Percentiles rank a stretch among this genome's conserved stretches.
Evolutionary conservation across 148 eudicot genomes (phyloP).

Genomic region (Rhododendron mucronatum): DNA sequence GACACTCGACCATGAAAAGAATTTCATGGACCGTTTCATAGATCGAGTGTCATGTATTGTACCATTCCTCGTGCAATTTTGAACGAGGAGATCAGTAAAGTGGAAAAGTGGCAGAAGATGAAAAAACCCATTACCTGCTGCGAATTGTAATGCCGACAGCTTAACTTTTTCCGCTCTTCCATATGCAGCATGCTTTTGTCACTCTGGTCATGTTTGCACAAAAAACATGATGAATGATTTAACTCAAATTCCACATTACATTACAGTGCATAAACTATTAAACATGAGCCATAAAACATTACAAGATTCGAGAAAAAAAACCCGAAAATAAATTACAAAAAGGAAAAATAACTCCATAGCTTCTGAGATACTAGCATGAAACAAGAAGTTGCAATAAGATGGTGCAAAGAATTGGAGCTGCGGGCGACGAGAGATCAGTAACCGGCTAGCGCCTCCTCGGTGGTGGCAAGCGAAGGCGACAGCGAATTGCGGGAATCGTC

Average conservation of each 20-base stretch:
- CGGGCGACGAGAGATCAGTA: slow-evolving; percentile 18
- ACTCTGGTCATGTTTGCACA: not conserved
- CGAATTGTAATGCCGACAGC: not conserved
- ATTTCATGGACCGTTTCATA: too few relatives aligned
- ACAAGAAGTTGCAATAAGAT: slow-evolving; percentile 32
- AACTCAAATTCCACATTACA: slow-evolving; percentile 2
- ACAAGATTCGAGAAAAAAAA: not conserved
- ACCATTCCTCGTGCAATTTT: not conserved
- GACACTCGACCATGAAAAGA: too few relatives aligned
- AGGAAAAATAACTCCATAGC: not conserved
- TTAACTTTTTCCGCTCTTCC: not conserved
- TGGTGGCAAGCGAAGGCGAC: slow-evolving; percentile 74
- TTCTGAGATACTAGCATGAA: not conserved
- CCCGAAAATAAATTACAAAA: not conserved
- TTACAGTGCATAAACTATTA: not conserved
- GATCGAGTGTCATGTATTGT: too few relatives aligned
- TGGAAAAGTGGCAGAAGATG: not conserved
- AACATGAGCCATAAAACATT: slow-evolving; percentile 14
- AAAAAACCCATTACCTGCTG: not conserved
- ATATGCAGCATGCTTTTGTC: not conserved
- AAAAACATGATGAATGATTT: not conserved
- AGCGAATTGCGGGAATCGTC: slow-evolving; percentile 83
- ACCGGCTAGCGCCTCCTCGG: slow-evolving; percentile 50
- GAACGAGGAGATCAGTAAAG: not conserved
- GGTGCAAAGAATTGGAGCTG: slow-evolving; percentile 10